Percentiles rank a stretch among this genome's conserved stretches.
Evolutionary conservation across 208 protist species (phyloP).

Genomic region (Leishmania aethiopica): DNA sequence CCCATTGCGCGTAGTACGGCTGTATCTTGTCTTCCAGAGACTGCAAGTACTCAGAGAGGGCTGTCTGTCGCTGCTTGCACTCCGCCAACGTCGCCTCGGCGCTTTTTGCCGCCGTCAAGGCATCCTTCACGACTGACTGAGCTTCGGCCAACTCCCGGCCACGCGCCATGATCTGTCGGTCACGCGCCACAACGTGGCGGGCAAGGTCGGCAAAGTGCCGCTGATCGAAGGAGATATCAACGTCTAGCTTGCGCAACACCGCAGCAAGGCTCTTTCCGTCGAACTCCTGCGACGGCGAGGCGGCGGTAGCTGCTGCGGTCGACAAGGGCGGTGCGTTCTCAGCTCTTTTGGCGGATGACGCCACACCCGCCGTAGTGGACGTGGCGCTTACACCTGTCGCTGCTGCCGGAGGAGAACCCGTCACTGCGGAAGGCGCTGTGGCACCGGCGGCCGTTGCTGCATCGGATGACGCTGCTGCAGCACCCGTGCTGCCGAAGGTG

Average conservation of each 20-base stretch:
- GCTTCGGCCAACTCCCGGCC: constrained; percentile 55
- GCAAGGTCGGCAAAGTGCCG: constrained; percentile 58
- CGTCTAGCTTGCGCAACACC: constrained; percentile 61
- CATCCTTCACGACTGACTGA: constrained; percentile 52
- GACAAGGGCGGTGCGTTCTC: not conserved
- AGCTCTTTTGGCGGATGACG: not conserved
- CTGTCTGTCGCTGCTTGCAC: constrained; percentile 55
- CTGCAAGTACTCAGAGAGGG: constrained; percentile 55
- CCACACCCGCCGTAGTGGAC: not conserved
- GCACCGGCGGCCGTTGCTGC: constrained; percentile 13
- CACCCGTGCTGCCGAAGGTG: constrained; percentile 12
- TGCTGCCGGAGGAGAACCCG: constrained; percentile 15
- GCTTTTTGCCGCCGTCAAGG: constrained; percentile 52
- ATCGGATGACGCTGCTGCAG: constrained; percentile 16
- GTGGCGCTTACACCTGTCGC: constrained; percentile 14
- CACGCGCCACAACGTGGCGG: constrained; percentile 60
- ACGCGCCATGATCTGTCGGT: constrained; percentile 69
- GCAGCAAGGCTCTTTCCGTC: constrained; percentile 52
- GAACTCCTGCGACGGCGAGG: constrained; percentile 54
- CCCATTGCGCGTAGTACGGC: constrained; percentile 48
- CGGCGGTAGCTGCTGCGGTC: constrained; percentile 9
- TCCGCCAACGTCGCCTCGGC: constrained; percentile 44
- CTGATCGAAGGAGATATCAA: constrained; percentile 45
- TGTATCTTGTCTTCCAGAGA: constrained; percentile 70
- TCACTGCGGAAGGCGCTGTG: not conserved